Evolutionary conservation across 1,284 basidiomycete genomes (phyloP), one percentile per base, ranked within the genome.

Genomic region (Gymnopus androsaceus): DNA sequence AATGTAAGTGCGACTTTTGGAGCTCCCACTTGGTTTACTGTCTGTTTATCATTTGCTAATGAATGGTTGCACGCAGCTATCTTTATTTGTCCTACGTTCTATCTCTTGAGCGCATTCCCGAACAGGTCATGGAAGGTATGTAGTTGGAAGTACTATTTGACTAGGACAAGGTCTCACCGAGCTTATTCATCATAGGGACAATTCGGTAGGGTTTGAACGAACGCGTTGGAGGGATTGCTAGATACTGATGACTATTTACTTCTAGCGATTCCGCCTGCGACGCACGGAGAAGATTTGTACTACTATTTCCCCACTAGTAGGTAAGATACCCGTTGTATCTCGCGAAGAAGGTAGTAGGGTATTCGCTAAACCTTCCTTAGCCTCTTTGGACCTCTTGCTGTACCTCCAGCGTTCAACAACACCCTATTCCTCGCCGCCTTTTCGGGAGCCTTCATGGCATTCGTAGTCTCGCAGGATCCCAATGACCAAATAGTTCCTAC

Each of bases 31-130:
- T 45, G 17, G 38, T n/a, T n/a, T n/a, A n/a, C n/a, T n/a, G n/a
- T 5, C 14, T 7, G 8, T 23, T 33, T 12, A 2, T 14, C 58
- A 15, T n/a, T n/a, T n/a, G n/a, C 17, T 30, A 23, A 23, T 28
- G 19, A 31, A 6, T 15, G 6, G 17, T 7, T n/a, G 3, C 23
- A 33, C 19, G 19, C 31, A 66, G 64, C 61, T 0, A 64, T 66
- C 34, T 65, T 65, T 40, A 46, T 64, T 33, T 69, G 64, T 47
- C 67, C 67, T 2, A 61, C 63, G 11, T 67, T 63, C 54, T 59
- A 40, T 42, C 23, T 63, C 4, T 51, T 65, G 12, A 33, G 54
- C 12, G 64, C 63, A 1, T 66, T 65, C 55, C 30, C 42, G 12
- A 56, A 31, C 11, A 37, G 30, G 12, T 28, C 48, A 3, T 64